Base-by-base conservation (phyloP, 2,329 filamentous ascomycete genomes). In the Zymoseptoria tritici region DNA sequence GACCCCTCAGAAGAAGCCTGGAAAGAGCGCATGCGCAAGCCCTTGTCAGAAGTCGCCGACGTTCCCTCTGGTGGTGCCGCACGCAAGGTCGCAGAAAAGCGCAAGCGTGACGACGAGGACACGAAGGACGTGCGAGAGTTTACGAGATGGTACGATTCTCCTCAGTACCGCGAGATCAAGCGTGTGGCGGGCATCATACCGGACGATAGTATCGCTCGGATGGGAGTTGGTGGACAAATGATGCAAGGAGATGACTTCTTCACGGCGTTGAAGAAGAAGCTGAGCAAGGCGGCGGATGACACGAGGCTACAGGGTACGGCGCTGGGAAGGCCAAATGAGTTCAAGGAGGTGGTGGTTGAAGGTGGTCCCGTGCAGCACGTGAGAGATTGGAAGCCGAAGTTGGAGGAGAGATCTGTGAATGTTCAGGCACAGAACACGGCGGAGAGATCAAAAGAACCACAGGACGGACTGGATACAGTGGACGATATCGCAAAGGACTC, bases 221-320 rank as follows among this genome's bases (percentile, higher is more conserved):
- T 72, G 16, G 72, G 69, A 9, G 71, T 71, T 69, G 60, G 78
- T 74, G 66, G 73, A 1, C 66, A 72, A 59, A 72, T 67, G 69
- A 69, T 69, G 58, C 66, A 76, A 62, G 74, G 74, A 68, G 78
- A 80, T 64, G 79, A 80, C 61, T 80, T 79, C 61, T 62, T 81
- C 56, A 78, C 74, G 20, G 73, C 86, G 4, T 78, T 97, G 50
- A 97, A 96, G 75, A 94, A 92, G 76, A 96, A 95, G 71, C 90
- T 96, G 74, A 91, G 87, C 76, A 95, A 94, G 68, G 89, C 88
- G 22, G 66, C 63, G 9, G 91, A 95, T 69, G 91, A 96, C 70
- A 87, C 87, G 9, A 87, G 93, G 69, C 96, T 91, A 73, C 85
- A 88, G 66, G 91, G 90, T 29, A 96, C 93, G 0, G 83, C 94